These are phyloP conservation scores for Suillus brevipes DNA, from an alignment of 768 basidiomycete genomes.

Conservation along the genomic window DNA sequence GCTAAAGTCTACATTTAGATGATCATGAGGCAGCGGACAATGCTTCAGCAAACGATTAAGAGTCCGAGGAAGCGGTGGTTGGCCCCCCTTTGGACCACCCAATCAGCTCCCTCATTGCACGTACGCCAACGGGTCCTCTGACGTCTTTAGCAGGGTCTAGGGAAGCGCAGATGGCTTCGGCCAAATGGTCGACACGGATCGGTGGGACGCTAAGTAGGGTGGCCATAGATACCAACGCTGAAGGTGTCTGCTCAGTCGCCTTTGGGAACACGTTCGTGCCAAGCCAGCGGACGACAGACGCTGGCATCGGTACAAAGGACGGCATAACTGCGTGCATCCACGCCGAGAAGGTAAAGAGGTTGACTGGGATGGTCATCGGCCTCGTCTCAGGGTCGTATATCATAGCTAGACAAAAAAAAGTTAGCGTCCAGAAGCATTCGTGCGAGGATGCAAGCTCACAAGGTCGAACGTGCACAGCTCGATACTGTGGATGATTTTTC, in stretches of 20 bases:
- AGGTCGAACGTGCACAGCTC: constrained; percentile 84
- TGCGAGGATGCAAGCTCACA: constrained; percentile 52
- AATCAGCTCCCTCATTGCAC: constrained; percentile 72
- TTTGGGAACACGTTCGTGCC: constrained; percentile 31
- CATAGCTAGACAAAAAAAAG: constrained; percentile 54
- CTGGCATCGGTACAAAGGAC: constrained; percentile 59
- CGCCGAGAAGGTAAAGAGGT: constrained; percentile 80
- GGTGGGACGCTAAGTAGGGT: constrained; percentile 81
- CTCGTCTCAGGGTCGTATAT: constrained; percentile 95
- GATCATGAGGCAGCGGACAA: neutral
- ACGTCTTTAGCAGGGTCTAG: constrained; percentile 52
- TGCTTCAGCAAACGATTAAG: neutral
- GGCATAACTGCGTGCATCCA: constrained; percentile 66
- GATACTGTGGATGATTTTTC: constrained; percentile 43
- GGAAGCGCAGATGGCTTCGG: constrained; percentile 72
- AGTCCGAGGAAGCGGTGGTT: neutral
- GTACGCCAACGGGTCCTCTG: constrained; percentile 66
- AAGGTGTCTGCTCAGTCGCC: constrained; percentile 33
- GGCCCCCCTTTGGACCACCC: constrained; percentile 55
- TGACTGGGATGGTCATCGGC: constrained; percentile 82
- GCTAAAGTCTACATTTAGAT: too few relatives aligned
- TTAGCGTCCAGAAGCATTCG: neutral
- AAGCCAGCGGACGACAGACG: constrained; percentile 56
- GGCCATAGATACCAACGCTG: constrained; percentile 65
- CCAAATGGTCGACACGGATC: constrained; percentile 95